These are phyloP conservation scores for Globisporangium radiosum DNA, from an alignment of 352 stramenopile genomes.

Conservation along the genomic window DNA sequence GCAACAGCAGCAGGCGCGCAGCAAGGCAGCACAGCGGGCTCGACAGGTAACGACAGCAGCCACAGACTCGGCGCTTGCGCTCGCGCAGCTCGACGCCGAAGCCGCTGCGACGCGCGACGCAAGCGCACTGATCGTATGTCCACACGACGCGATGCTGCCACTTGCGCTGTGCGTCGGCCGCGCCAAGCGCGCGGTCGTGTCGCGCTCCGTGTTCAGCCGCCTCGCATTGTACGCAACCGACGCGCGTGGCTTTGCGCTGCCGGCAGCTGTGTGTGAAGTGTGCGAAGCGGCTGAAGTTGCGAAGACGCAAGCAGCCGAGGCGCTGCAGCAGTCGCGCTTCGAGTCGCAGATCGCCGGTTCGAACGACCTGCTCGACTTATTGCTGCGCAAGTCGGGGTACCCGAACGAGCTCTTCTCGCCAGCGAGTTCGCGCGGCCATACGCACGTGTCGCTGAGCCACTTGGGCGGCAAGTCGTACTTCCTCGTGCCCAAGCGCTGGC, in stretches of 20 bases:
- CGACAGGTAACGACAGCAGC: too few relatives aligned
- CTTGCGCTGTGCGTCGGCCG: constrained; percentile 50
- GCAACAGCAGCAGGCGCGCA: constrained; percentile 11
- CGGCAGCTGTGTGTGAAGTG: constrained; percentile 42
- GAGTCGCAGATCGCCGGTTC: constrained; percentile 59
- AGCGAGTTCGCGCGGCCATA: constrained; percentile 26
- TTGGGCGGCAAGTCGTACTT: constrained; percentile 59
- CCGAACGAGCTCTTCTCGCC: constrained; percentile 79
- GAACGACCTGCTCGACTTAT: constrained; percentile 53
- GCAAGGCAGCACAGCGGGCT: neutral
- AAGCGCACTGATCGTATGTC: constrained; percentile 58
- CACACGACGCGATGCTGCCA: constrained; percentile 53
- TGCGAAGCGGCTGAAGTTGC: constrained; percentile 55
- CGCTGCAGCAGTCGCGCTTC: constrained; percentile 50
- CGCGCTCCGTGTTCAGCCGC: constrained; percentile 33
- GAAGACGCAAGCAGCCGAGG: constrained; percentile 43
- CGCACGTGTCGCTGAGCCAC: constrained; percentile 47
- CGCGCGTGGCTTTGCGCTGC: constrained; percentile 44
- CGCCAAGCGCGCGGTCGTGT: constrained; percentile 47
- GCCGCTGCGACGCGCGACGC: constrained; percentile 23
- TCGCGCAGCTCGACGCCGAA: constrained; percentile 19
- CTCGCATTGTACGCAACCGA: constrained; percentile 53
- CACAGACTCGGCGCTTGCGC: neutral
- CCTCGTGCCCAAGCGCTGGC: constrained; percentile 83
- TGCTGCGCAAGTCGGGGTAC: constrained; percentile 73